phyloP scores from a whole-genome alignment of 2,329 filamentous ascomycete genomes.

The Plenodomus lindquistii region DNA sequence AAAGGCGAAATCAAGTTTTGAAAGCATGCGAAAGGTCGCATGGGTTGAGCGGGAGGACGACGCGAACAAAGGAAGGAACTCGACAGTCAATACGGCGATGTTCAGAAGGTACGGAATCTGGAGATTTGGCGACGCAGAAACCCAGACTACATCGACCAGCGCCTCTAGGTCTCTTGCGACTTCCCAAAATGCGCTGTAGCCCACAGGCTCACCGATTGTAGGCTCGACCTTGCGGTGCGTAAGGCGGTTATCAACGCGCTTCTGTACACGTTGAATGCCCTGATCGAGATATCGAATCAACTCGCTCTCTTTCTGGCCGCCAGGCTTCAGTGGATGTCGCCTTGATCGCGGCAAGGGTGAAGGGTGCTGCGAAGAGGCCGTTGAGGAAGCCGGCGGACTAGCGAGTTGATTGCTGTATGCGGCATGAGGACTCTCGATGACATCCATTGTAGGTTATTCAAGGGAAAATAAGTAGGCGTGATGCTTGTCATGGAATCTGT shows the following conservation, averaged over 20 bases:
- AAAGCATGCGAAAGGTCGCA: slow-evolving; percentile 71
- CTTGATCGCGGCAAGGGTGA: slow-evolving; percentile 57
- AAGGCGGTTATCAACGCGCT: slow-evolving; percentile 34
- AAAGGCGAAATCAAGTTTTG: slow-evolving; percentile 84
- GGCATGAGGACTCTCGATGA: not conserved
- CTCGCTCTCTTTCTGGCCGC: slow-evolving; percentile 61
- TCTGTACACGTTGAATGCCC: slow-evolving; percentile 44
- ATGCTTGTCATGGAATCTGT: no score
- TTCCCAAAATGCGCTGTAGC: slow-evolving; percentile 68
- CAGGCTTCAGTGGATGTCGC: slow-evolving; percentile 56
- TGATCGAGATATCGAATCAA: slow-evolving; percentile 63
- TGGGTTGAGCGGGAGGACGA: slow-evolving; percentile 65
- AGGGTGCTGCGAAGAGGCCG: slow-evolving; percentile 45
- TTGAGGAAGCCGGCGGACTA: slow-evolving; percentile 56
- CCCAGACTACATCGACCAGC: slow-evolving; percentile 81
- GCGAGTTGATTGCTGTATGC: slow-evolving; percentile 19
- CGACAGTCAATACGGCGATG: slow-evolving; percentile 72
- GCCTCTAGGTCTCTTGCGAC: slow-evolving; percentile 74
- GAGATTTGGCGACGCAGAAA: slow-evolving; percentile 78
- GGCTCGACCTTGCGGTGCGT: slow-evolving; percentile 54
- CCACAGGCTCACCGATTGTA: slow-evolving; percentile 45
- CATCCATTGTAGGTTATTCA: not conserved
- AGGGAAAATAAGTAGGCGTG: no score
- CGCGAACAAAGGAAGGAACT: slow-evolving; percentile 73
- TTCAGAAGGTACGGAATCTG: slow-evolving; percentile 84